Evolutionary conservation across 2,329 filamentous ascomycete genomes (phyloP).

Genomic region (Colletotrichum agaves): DNA sequence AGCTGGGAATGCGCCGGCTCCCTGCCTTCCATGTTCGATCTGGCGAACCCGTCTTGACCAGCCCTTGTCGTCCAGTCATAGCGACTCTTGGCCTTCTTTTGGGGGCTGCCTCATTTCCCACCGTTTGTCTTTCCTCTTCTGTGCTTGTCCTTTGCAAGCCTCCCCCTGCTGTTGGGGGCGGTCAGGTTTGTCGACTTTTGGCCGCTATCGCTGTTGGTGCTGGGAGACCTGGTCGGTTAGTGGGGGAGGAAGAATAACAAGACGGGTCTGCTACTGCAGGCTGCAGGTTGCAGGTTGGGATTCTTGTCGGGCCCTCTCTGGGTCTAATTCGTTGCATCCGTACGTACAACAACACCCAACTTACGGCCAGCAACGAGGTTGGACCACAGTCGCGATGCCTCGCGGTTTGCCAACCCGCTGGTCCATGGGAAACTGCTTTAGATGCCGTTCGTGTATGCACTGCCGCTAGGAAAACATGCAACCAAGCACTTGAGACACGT

Average conservation of each 20-base stretch:
- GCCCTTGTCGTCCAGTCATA: constrained; percentile 14
- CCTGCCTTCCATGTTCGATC: neutral
- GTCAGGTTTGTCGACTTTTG: constrained; percentile 13
- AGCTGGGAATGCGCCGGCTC: no score
- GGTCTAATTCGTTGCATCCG: neutral
- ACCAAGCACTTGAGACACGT: constrained; percentile 24
- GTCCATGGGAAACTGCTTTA: neutral
- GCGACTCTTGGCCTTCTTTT: neutral
- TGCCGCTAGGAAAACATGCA: constrained; percentile 20
- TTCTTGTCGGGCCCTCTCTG: neutral
- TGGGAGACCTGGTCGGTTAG: constrained; percentile 1
- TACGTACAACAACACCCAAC: constrained; percentile 1
- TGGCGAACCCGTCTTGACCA: neutral
- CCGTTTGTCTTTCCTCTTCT: constrained; percentile 34
- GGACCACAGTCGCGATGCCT: neutral
- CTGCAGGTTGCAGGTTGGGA: neutral
- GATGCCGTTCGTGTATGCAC: neutral
- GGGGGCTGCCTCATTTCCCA: constrained; percentile 32
- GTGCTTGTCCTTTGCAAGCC: constrained; percentile 2
- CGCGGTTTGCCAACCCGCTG: neutral
- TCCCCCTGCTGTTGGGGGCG: constrained; percentile 14
- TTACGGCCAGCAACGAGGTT: constrained; percentile 19
- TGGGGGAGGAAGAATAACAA: neutral
- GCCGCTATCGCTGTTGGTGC: neutral
- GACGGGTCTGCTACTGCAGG: constrained; percentile 3